Percentiles rank a stretch among this genome's conserved stretches.
These are phyloP conservation scores for Cryptococcus jaspeensis DNA, from an alignment of 1,284 basidiomycete species.

Conservation along the genomic window DNA sequence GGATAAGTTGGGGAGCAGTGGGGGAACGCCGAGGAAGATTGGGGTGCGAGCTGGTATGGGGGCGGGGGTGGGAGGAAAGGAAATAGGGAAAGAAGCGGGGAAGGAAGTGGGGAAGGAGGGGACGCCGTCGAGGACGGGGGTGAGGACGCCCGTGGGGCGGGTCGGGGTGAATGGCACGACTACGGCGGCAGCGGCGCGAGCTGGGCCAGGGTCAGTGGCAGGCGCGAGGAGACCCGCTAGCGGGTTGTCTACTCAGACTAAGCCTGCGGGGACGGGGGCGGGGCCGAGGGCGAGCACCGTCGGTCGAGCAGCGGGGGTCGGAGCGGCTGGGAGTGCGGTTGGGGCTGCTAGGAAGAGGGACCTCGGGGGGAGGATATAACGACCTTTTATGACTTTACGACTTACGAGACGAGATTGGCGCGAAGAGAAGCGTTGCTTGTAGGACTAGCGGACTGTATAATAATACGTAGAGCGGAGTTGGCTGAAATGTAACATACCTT, in stretches of 20 bases:
- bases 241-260: background rate
- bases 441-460: too few species aligned
- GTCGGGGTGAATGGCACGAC: background rate
- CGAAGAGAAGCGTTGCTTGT: too few species aligned
- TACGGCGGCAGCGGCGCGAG: background rate
- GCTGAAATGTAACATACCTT: too few species aligned
- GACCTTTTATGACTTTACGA: constrained; percentile 3
- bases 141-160: background rate
- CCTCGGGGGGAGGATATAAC: constrained; percentile 12
- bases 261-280: constrained; percentile 4
- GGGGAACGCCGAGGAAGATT: constrained; percentile 5
- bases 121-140: background rate
- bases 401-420: too few species aligned
- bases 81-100: background rate
- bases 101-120: background rate
- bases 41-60: too few species aligned
- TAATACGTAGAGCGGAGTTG: too few species aligned
- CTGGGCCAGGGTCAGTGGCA: background rate
- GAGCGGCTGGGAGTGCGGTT: constrained; percentile 1
- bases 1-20: constrained; percentile 1
- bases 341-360: constrained; percentile 10
- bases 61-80: background rate
- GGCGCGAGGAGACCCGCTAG: background rate
- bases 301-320: constrained; percentile 3
- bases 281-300: background rate